phyloP scores from a whole-genome alignment of 805 yeast species.

The Candida germanica region DNA sequence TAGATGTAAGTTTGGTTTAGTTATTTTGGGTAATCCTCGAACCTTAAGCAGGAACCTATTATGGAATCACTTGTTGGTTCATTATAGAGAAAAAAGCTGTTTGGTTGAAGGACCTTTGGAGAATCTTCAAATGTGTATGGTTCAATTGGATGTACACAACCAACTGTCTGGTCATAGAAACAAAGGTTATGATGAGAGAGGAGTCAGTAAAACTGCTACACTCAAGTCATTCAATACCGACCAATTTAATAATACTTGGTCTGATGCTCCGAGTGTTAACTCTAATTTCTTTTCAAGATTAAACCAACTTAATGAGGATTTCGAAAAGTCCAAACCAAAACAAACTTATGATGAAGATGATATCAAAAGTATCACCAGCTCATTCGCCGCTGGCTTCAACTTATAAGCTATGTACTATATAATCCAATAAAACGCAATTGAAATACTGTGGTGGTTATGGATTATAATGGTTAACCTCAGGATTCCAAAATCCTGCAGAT shows the following conservation, averaged over 20 bases:
- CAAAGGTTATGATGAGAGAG: neutral
- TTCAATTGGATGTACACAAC: conserved; percentile 43
- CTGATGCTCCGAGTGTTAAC: conserved; percentile 15
- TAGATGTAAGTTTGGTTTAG: conserved; percentile 41
- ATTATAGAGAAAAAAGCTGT: conserved; percentile 81
- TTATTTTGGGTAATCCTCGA: conserved; percentile 78
- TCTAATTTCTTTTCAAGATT: conserved; percentile 35
- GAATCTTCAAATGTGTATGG: conserved; percentile 68
- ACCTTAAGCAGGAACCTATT: conserved; percentile 65
- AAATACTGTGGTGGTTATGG: too few species aligned
- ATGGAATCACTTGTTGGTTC: conserved; percentile 77
- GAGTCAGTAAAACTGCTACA: neutral
- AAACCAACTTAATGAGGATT: conserved; percentile 17
- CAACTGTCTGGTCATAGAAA: conserved; percentile 5
- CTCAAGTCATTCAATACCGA: neutral
- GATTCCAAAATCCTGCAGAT: too few species aligned
- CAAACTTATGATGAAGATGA: conserved; percentile 26
- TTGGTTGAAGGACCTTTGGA: conserved; percentile 88
- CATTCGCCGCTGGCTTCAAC: conserved; percentile 36
- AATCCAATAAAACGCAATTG: conserved; percentile 3
- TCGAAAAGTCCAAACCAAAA: conserved; percentile 2
- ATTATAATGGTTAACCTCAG: too few species aligned
- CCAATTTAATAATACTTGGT: neutral
- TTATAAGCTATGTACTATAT: conserved; percentile 9
- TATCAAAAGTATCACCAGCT: conserved; percentile 35